A percentile compares a stretch with the other conserved stretches of the same genome.
These are phyloP conservation scores for Sicyos baderoa DNA, from an alignment of 306 rosid species.

Conservation along the genomic window DNA sequence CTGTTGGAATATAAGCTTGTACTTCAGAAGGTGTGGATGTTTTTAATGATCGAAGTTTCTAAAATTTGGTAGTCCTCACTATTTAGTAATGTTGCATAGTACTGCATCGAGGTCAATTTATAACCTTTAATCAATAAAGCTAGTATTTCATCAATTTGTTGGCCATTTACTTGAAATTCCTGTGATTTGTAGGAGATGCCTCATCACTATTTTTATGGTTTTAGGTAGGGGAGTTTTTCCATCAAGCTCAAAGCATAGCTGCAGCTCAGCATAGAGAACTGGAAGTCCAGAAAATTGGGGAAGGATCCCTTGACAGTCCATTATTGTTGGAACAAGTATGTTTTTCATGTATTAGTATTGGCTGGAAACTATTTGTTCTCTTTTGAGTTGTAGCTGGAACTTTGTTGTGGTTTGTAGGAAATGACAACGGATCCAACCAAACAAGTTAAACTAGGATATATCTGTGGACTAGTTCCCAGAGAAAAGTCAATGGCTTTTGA, in stretches of 20 bases:
- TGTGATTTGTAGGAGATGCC: background rate
- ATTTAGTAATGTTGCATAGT: background rate
- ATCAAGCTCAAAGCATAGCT: constrained; percentile 48
- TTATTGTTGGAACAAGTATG: constrained; percentile 34
- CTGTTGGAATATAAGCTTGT: constrained; percentile 68
- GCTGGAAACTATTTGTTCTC: constrained; percentile 13
- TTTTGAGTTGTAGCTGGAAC: constrained; percentile 19
- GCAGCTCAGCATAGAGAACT: constrained; percentile 44
- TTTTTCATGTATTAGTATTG: constrained; percentile 5
- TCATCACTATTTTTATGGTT: constrained; percentile 12
- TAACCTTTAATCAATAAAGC: background rate
- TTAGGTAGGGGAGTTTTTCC: constrained; percentile 77
- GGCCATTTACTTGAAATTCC: background rate
- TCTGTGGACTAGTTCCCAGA: constrained; percentile 70
- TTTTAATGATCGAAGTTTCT: constrained; percentile 12
- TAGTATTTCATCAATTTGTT: background rate
- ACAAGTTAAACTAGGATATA: constrained; percentile 62
- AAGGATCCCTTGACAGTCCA: constrained; percentile 66
- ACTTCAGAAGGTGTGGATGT: constrained; percentile 54
- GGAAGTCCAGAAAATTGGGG: constrained; percentile 38
- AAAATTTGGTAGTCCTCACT: background rate
- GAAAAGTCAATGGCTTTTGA: constrained; percentile 64
- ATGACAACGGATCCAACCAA: constrained; percentile 35
- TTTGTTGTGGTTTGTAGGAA: constrained; percentile 38
- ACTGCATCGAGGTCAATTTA: background rate